Conservation (phyloP, 352 stramenopile species). For the Phytopythium ostracodes region DNA sequence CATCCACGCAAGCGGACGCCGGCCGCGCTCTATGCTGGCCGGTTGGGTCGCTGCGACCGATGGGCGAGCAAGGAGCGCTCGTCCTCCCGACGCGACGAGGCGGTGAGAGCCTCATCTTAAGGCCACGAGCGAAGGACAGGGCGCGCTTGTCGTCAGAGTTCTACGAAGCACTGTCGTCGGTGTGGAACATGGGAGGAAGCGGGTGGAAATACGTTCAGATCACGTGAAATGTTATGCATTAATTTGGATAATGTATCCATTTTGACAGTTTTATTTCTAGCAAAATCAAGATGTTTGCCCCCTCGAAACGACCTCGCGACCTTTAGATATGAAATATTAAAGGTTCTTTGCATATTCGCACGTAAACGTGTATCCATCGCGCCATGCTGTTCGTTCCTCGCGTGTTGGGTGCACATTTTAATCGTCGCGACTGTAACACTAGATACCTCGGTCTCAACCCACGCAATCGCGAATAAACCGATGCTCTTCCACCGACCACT, state of each 20-base stretch:
- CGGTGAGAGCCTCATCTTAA: background rate
- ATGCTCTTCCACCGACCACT: background rate
- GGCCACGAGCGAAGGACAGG: background rate
- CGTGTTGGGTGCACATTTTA: too few species aligned
- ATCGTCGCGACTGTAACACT: background rate
- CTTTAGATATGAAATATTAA: background rate
- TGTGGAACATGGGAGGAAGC: too few species aligned
- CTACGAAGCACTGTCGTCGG: too few species aligned
- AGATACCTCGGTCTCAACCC: background rate
- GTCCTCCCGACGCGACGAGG: background rate
- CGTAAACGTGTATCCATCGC: background rate
- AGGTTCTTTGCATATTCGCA: background rate
- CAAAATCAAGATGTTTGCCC: background rate
- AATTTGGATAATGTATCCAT: too few species aligned
- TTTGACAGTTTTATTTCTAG: background rate
- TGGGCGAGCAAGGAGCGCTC: background rate
- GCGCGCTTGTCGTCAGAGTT: background rate
- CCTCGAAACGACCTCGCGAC: background rate
- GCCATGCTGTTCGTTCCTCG: background rate
- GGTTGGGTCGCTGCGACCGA: background rate
- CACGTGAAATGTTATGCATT: background rate
- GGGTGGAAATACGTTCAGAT: background rate
- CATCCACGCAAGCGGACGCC: background rate
- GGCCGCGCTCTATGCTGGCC: background rate
- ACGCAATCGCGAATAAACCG: background rate